Evolutionary conservation across 257 asterid species (phyloP).

Genomic region (Jacaranda copaia): DNA sequence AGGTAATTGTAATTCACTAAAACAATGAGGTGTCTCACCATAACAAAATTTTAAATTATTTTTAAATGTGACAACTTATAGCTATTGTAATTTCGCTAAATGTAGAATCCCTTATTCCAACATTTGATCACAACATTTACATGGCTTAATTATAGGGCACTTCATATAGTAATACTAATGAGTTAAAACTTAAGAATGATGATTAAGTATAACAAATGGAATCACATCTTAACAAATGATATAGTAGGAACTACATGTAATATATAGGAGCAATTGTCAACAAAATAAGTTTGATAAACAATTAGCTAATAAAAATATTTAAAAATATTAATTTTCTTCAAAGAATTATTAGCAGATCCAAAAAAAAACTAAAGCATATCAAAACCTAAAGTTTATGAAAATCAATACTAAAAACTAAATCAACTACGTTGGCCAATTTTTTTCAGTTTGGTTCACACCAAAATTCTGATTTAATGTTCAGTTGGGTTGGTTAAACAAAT

Average conservation of each 20-base stretch:
- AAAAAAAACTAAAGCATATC: neutral
- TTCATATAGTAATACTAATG: neutral
- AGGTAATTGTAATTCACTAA: no score
- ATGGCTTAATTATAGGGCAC: neutral
- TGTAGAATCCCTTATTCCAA: neutral
- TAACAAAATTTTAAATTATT: no score
- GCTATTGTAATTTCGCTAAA: neutral
- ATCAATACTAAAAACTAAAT: conserved; percentile 2
- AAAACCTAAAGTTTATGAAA: neutral
- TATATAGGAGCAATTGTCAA: neutral
- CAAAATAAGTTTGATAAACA: neutral
- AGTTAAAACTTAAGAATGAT: neutral
- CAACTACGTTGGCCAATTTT: neutral
- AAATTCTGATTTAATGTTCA: neutral
- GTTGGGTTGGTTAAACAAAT: neutral
- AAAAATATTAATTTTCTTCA: neutral
- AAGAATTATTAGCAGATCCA: neutral
- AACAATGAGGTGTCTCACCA: neutral
- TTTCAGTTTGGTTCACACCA: neutral
- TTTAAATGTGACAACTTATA: neutral
- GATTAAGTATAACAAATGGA: neutral
- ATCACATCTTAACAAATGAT: conserved; percentile 1
- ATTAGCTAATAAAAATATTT: neutral
- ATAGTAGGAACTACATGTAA: neutral
- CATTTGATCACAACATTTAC: neutral